Evolutionary conservation across 257 asterid species (phyloP).

Genomic region (Jacaranda mimosifolia): DNA sequence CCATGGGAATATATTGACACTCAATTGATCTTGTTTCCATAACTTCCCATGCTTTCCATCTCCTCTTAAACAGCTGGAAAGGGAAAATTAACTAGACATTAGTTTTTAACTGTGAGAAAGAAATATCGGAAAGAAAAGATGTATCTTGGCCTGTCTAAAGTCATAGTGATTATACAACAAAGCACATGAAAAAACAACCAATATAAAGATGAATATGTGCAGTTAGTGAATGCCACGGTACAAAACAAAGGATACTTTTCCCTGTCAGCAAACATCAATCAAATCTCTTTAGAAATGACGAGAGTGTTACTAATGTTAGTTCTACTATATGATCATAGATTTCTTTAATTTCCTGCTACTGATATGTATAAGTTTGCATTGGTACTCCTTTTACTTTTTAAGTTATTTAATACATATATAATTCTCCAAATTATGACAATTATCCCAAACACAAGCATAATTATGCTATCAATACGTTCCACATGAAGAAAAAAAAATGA

Average conservation of each 20-base stretch:
- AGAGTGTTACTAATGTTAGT: neutral
- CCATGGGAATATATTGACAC: conserved; percentile 60
- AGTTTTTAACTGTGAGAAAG: neutral
- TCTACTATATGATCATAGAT: neutral
- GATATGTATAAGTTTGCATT: neutral
- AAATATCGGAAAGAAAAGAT: neutral
- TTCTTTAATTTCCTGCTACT: neutral
- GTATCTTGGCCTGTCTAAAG: conserved; percentile 64
- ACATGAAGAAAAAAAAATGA: neutral
- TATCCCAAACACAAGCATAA: too few species aligned
- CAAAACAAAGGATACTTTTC: conserved; percentile 63
- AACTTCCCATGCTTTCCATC: conserved; percentile 74
- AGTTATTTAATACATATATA: neutral
- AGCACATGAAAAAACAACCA: conserved; percentile 63
- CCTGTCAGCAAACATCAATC: conserved; percentile 42
- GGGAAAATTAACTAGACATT: neutral
- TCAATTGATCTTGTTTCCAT: conserved; percentile 62
- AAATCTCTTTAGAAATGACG: neutral
- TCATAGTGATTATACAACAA: conserved; percentile 54
- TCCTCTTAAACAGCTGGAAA: conserved; percentile 36
- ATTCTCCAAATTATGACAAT: neutral
- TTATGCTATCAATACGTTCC: neutral
- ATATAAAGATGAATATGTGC: conserved; percentile 70
- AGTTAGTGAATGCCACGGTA: conserved; percentile 62
- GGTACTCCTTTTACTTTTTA: neutral